phyloP scores from a whole-genome alignment of 805 yeast species.

The Kurtzmaniella cleridarum region DNA sequence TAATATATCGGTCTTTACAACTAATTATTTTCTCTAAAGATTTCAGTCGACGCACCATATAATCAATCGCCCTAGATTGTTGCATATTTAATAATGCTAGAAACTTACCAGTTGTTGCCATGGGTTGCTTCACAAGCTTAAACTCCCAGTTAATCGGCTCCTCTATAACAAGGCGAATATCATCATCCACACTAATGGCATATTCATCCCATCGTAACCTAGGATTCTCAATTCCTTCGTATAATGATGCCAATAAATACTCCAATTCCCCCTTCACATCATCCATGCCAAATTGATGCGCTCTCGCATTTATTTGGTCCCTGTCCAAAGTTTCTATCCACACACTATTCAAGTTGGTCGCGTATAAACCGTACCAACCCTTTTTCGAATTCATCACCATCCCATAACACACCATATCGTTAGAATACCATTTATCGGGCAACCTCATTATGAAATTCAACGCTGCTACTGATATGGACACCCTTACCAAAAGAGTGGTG shows the following conservation, averaged over 20 bases:
- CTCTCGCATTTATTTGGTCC: conserved; percentile 12
- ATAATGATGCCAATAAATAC: conserved; percentile 12
- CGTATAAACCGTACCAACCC: conserved; percentile 15
- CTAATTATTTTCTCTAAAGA: conserved; percentile 16
- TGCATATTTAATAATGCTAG: conserved; percentile 16
- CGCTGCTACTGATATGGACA: conserved; percentile 4
- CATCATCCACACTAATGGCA: background rate
- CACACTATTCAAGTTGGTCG: conserved; percentile 21
- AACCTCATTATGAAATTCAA: background rate
- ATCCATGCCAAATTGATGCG: conserved; percentile 21
- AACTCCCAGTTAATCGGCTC: conserved; percentile 17
- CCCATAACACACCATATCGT: conserved; percentile 11
- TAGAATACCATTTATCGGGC: background rate
- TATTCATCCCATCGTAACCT: conserved; percentile 1
- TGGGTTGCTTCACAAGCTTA: conserved; percentile 7
- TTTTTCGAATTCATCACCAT: conserved; percentile 3
- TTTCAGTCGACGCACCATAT: conserved; percentile 12
- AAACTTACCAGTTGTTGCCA: conserved; percentile 8
- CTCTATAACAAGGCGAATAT: background rate
- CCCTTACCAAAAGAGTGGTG: conserved; percentile 8
- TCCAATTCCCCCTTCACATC: conserved; percentile 15
- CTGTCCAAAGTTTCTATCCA: conserved; percentile 20
- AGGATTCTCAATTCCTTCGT: conserved; percentile 1
- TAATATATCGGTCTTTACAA: conserved; percentile 26
- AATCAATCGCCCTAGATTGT: conserved; percentile 17